Evolutionary conservation across 148 eudicot genomes (phyloP), one percentile per base, ranked within the genome.

Genomic region (Rhododendron williamsianum): DNA sequence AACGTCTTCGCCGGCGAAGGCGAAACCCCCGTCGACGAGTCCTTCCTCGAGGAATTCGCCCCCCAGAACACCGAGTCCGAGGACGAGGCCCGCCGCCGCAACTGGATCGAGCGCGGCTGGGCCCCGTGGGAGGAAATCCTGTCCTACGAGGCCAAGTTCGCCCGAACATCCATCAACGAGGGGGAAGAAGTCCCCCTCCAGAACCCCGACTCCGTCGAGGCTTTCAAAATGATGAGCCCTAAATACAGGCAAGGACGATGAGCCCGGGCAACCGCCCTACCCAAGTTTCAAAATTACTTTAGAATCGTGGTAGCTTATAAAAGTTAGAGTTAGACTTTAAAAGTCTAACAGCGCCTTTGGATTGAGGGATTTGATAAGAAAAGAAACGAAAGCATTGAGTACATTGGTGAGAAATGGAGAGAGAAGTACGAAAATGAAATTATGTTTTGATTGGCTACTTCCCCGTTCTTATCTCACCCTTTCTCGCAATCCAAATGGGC

Each of bases 121-220:
- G 99, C 99, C 11, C 99, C 99, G 0, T 97, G 99, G 99, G 99
- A 97, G 52, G 98, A 95, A 80, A 94, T 97, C 58, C 91, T 95
- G 30, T 81, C 95, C 8, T 98, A 98, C 0, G 99, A 97, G 86
- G 99, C 92, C 10, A 93, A 91, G 69, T 97, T 97, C 76, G 99
- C 99, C 7, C 56, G 93, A 5, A 87, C 89, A 9, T 90, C 98
- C 6, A 90, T 97, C 9, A 93, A 93, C 71, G 99, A 97, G 76
- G 99, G 99, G 11, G 98, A 94, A 15, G 98, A 95, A 86, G 97
- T 97, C 27, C 85, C 95, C 1, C 88, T 97, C 3, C 89, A 93
- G 43, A 58, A 87, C 63, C 98, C 98, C 2, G 98, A 97, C 16
- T 85, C 98, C 2, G 87, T 97, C 27, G 99, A 97, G 83, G 99